Conservation (phyloP, 108 stramenopile genomes). For the Nannochloropsis gaditana region DNA sequence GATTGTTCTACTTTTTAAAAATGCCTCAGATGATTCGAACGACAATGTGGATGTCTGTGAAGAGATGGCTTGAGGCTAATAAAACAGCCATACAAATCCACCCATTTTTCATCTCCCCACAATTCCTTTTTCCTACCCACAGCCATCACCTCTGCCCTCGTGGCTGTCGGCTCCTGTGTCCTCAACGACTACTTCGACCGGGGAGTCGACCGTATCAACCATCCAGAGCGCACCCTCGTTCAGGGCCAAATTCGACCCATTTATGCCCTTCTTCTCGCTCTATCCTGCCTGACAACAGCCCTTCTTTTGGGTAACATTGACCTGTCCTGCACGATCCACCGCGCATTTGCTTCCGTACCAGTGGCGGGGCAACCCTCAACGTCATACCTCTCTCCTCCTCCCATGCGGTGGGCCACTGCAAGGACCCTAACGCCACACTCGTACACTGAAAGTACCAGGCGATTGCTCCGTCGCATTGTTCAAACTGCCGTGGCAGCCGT, state of each 20-base stretch:
- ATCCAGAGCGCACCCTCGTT: not conserved
- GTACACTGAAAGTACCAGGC: too few relatives aligned
- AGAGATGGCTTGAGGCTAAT: too few relatives aligned
- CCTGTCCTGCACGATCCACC: not conserved
- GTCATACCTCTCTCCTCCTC: too few relatives aligned
- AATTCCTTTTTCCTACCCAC: not conserved
- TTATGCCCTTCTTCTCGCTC: not conserved
- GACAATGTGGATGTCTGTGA: too few relatives aligned
- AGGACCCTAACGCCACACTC: not conserved
- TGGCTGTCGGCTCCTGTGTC: constrained; percentile 43
- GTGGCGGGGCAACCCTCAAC: not conserved
- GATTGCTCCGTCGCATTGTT: constrained; percentile 21
- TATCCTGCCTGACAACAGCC: not conserved
- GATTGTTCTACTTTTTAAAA: too few relatives aligned
- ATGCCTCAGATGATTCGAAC: too few relatives aligned
- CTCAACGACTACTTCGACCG: constrained; percentile 47
- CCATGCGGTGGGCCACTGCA: not conserved
- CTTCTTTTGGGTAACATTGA: not conserved
- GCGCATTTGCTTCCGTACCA: not conserved
- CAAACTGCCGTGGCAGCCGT: constrained; percentile 20
- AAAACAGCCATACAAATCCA: too few relatives aligned
- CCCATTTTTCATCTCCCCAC: not conserved
- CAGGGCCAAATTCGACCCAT: not conserved
- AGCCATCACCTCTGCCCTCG: constrained; percentile 33
- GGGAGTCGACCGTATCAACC: constrained; percentile 36